A percentile compares a stretch with the other conserved stretches of the same genome.
These are phyloP conservation scores for Albatrellus sp. DNA, from an alignment of 1,284 basidiomycete species.

Conservation along the genomic window DNA sequence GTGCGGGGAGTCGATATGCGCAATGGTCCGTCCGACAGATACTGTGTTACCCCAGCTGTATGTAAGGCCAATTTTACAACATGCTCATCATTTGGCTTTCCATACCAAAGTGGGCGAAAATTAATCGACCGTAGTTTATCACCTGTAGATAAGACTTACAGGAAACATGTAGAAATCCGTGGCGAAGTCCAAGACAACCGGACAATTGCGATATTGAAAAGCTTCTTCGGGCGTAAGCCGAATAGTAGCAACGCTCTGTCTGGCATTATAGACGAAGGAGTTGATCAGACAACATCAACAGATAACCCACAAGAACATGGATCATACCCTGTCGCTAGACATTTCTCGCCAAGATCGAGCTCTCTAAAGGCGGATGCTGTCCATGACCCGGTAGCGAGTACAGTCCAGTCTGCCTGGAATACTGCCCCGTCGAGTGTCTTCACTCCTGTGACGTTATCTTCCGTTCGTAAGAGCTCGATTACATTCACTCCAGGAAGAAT, in stretches of 20 bases:
- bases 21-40: slow-evolving; percentile 12
- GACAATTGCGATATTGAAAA: slow-evolving; percentile 43
- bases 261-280: slow-evolving; percentile 19
- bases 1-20: slow-evolving; percentile 61
- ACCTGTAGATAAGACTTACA: slow-evolving; percentile 26
- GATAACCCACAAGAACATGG: not conserved
- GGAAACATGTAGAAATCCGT: slow-evolving; percentile 70
- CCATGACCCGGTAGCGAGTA: slow-evolving; percentile 75
- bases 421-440: slow-evolving; percentile 46
- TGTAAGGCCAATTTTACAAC: slow-evolving; percentile 71
- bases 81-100: slow-evolving; percentile 56
- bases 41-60: slow-evolving; percentile 48
- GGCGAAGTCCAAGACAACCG: slow-evolving; percentile 63
- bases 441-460: slow-evolving; percentile 43
- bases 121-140: not conserved
- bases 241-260: slow-evolving; percentile 69
- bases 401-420: slow-evolving; percentile 41
- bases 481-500: slow-evolving; percentile 50
- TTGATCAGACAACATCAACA: not conserved
- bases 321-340: slow-evolving; percentile 59
- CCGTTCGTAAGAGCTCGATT: slow-evolving; percentile 26
- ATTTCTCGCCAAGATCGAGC: slow-evolving; percentile 33
- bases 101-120: not conserved
- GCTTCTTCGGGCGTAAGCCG: slow-evolving; percentile 65
- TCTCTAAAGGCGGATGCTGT: slow-evolving; percentile 67